These are phyloP conservation scores for Pseudognaphalium luteoalbum DNA, from an alignment of 129 eudicot genomes.

Conservation along the genomic window DNA sequence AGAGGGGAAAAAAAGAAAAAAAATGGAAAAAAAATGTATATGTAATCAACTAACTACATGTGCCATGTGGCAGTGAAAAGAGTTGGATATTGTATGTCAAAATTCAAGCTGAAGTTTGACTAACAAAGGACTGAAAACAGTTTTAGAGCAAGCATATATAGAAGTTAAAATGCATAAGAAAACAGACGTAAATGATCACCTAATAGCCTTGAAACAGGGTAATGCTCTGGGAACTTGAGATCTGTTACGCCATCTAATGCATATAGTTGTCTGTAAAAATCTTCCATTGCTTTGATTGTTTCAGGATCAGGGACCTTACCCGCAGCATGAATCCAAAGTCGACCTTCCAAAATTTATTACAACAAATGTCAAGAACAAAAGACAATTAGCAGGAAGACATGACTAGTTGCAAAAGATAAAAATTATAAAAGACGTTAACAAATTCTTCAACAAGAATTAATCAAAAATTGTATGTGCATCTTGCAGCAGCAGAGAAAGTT, in stretches of 20 bases:
- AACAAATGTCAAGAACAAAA: not conserved
- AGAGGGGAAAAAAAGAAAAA: not conserved
- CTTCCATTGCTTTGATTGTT: conserved; percentile 96
- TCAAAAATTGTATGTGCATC: conserved; percentile 2
- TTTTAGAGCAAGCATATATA: conserved; percentile 1
- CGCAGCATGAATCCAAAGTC: conserved; percentile 99
- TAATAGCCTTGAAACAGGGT: conserved; percentile 82
- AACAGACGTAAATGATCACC: conserved; percentile 39
- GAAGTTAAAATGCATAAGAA: not conserved
- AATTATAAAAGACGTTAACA: not conserved
- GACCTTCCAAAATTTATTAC: conserved; percentile 50
- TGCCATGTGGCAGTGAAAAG: conserved; percentile 11
- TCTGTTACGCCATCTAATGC: conserved; percentile 80
- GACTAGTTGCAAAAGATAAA: not conserved
- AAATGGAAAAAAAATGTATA: not conserved
- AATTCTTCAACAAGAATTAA: conserved; percentile 4
- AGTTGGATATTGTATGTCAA: conserved; percentile 8
- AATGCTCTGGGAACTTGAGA: conserved; percentile 84
- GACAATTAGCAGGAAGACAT: not conserved
- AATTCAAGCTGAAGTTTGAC: not conserved
- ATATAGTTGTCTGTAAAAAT: conserved; percentile 81
- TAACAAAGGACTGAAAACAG: not conserved
- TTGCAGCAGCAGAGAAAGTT: not conserved
- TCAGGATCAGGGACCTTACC: conserved; percentile 80
- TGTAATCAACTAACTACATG: conserved; percentile 3